Conservation (phyloP, 352 stramenopile genomes). For the Phytophthora fragariaefolia region DNA sequence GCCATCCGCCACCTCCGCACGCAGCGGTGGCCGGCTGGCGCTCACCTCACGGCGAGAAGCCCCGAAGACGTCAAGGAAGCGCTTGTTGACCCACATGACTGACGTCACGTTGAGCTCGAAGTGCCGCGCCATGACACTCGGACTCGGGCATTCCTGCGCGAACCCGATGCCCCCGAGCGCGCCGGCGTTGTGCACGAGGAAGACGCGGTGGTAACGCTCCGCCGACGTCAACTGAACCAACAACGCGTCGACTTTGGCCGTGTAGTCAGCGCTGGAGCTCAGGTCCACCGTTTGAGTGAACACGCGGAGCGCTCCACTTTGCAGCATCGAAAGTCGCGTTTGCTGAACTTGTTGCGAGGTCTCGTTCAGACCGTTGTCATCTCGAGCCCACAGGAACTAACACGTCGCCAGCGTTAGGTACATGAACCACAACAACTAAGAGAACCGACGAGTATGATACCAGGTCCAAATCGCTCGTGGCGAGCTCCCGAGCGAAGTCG, state of each 20-base stretch:
- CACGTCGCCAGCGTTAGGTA: no score
- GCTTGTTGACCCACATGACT: constrained; percentile 78
- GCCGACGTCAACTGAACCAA: constrained; percentile 31
- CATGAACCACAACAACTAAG: no score
- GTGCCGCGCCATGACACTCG: constrained; percentile 48
- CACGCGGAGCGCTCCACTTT: constrained; percentile 31
- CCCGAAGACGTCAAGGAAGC: constrained; percentile 67
- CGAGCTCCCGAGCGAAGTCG: constrained; percentile 56
- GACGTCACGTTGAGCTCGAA: constrained; percentile 87
- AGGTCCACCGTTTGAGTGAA: constrained; percentile 52
- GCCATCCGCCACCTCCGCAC: not conserved
- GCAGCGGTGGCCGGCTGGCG: not conserved
- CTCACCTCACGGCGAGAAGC: constrained; percentile 41
- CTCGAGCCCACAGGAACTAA: constrained; percentile 66
- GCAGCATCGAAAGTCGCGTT: constrained; percentile 27
- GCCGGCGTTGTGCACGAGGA: constrained; percentile 84
- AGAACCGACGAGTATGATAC: no score
- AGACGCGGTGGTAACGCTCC: constrained; percentile 46
- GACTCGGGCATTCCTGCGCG: constrained; percentile 50
- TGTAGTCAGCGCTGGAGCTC: constrained; percentile 47
- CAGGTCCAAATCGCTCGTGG: constrained; percentile 47
- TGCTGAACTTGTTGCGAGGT: constrained; percentile 47
- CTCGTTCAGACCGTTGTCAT: constrained; percentile 49
- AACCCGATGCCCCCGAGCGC: constrained; percentile 71
- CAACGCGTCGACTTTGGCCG: constrained; percentile 49